Percentiles rank a stretch among this genome's conserved stretches.
Evolutionary conservation across 805 yeast genomes (phyloP).

Genomic region (Torulaspora quercuum): DNA sequence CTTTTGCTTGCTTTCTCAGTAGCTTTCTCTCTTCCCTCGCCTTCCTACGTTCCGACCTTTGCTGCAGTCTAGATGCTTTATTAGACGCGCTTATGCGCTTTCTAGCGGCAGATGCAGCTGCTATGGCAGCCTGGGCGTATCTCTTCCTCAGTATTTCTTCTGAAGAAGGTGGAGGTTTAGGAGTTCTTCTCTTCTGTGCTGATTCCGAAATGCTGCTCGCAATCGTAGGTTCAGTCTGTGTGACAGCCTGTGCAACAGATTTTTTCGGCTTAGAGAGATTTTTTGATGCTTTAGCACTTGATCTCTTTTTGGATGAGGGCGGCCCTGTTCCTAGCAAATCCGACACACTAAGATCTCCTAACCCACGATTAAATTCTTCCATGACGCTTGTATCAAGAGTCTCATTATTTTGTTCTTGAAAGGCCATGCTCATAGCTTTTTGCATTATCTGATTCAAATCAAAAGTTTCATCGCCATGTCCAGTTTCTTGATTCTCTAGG

Average conservation of each 20-base stretch:
- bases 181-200: constrained; percentile 9
- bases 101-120: constrained; percentile 32
- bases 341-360: constrained; percentile 25
- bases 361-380: constrained; percentile 31
- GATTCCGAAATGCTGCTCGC: too few species aligned
- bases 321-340: constrained; percentile 17
- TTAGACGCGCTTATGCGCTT: constrained; percentile 24
- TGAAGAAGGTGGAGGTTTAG: constrained; percentile 17
- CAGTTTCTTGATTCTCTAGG: constrained; percentile 11
- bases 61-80: constrained; percentile 16
- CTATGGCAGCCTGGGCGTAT: constrained; percentile 23
- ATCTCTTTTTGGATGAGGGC: constrained; percentile 30
- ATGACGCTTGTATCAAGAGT: constrained; percentile 23
- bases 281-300: constrained; percentile 18
- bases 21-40: constrained; percentile 21
- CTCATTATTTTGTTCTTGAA: constrained; percentile 46
- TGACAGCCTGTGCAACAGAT: constrained; percentile 12
- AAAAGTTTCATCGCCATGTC: constrained; percentile 43
- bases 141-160: constrained; percentile 23
- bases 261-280: constrained; percentile 2
- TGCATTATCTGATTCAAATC: constrained; percentile 73
- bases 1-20: constrained; percentile 23
- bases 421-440: constrained; percentile 73
- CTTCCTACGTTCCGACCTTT: constrained; percentile 20
- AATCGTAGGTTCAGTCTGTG: constrained; percentile 22